A percentile compares a stretch with the other conserved stretches of the same genome.
Evolutionary conservation across 495 filamentous ascomycete genomes (phyloP).

Genomic region (Neurospora sp.): DNA sequence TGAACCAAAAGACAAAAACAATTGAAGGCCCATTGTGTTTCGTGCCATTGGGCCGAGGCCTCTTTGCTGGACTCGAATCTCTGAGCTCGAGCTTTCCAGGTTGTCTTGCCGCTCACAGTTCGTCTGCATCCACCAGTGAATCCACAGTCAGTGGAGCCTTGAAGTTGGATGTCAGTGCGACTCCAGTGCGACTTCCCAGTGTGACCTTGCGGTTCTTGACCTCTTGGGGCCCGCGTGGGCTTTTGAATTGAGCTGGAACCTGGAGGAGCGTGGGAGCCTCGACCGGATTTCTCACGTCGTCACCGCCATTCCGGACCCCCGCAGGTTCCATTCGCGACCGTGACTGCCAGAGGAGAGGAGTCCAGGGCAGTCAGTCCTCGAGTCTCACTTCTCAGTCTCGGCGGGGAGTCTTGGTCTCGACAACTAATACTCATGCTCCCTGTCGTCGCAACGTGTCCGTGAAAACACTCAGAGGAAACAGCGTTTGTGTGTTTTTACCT

Average conservation of each 20-base stretch:
- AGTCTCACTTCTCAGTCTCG: background rate
- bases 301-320: slow-evolving; percentile 26
- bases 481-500: background rate
- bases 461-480: background rate
- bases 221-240: background rate
- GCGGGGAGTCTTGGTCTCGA: background rate
- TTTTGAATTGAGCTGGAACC: background rate
- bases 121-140: background rate
- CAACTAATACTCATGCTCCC: background rate
- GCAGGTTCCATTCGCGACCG: background rate
- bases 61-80: background rate
- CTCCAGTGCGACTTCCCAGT: background rate
- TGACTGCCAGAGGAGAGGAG: slow-evolving; percentile 9
- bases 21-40: background rate
- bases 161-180: background rate
- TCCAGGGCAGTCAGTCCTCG: background rate
- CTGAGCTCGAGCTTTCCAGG: background rate
- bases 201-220: background rate
- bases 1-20: too few species aligned
- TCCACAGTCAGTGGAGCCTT: background rate
- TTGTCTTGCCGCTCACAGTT: background rate
- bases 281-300: slow-evolving; percentile 12
- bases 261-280: slow-evolving; percentile 6
- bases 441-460: background rate
- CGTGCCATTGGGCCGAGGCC: background rate